These are phyloP conservation scores for Aquilaria agallochum DNA, from an alignment of 441 rosid species.

Conservation along the genomic window DNA sequence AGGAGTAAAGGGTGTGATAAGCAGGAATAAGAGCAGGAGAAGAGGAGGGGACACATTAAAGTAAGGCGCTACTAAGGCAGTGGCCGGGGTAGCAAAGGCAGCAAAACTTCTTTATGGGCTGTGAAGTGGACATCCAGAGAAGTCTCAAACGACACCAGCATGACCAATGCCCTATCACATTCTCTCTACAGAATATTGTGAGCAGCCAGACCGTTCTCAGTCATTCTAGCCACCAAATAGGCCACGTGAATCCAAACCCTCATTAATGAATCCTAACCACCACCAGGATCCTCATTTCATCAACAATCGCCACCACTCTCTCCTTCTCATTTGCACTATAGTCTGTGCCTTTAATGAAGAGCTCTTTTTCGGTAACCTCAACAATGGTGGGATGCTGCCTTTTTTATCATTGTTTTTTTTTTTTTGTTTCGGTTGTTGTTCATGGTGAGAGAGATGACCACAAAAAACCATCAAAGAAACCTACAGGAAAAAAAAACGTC, in stretches of 20 bases:
- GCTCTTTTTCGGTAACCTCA: slow-evolving; percentile 46
- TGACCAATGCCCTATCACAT: slow-evolving; percentile 61
- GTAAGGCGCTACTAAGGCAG: too few species aligned
- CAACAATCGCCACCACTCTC: slow-evolving; percentile 42
- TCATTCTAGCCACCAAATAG: slow-evolving; percentile 56
- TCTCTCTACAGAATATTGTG: slow-evolving; percentile 58
- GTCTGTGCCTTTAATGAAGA: slow-evolving; percentile 48
- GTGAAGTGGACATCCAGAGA: slow-evolving; percentile 31
- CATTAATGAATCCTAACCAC: slow-evolving; percentile 48
- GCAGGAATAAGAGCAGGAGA: too few species aligned
- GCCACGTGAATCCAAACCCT: slow-evolving; percentile 53
- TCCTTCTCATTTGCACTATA: slow-evolving; percentile 53
- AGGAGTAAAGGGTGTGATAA: too few species aligned
- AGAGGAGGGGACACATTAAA: too few species aligned
- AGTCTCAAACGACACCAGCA: slow-evolving; percentile 46
- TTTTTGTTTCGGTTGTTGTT: slow-evolving; percentile 58
- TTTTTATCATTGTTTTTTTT: slow-evolving; percentile 61
- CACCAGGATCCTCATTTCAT: slow-evolving; percentile 41
- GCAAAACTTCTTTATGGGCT: background rate
- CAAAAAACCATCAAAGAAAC: slow-evolving; percentile 75
- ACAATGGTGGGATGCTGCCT: slow-evolving; percentile 53
- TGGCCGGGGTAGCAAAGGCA: too few species aligned
- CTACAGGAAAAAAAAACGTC: slow-evolving; percentile 77
- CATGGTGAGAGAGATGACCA: slow-evolving; percentile 41
- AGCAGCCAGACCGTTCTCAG: slow-evolving; percentile 37